Base-by-base conservation (phyloP, 2,329 filamentous ascomycete genomes). In the Diaporthe sp. region DNA sequence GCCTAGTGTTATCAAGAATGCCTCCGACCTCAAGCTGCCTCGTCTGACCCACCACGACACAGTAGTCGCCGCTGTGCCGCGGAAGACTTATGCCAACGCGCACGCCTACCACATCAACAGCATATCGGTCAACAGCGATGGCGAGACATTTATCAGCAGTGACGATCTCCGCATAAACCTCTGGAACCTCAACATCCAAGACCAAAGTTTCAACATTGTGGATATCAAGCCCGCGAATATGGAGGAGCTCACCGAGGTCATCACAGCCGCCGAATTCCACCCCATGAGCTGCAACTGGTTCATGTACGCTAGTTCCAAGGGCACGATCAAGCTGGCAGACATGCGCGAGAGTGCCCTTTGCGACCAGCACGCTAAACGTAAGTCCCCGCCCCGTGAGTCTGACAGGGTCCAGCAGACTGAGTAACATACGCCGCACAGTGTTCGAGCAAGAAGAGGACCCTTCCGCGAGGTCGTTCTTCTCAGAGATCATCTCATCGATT, bases 21-120 rank as follows among this genome's bases (percentile, higher is more conserved):
- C 95, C 55, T 90, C 92, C 78, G 94, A 97, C 78, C 89, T 99
- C 81, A 98, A 98, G 87, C 91, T 99, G 76, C 97, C 97, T 77
- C 94, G 97, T 79, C 92, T 99, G 84, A 98, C 97, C 81, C 96
- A 98, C 82, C 97, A 99, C 83, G 97, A 99, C 84, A 99, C 97
- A 30, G 97, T 99, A 74, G 96, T 99, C 77, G 97, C 97, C 54
- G 97, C 97, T 50, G 96, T 98, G 50, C 97, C 97, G 66, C 93
- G 97, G 80, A 94, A 96, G 85, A 98, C 96, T 52, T 99, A 98
- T 84, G 96, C 97, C 79, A 99, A 99, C 83, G 97, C 97, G 69
- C 97, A 99, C 84, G 97, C 97, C 78, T 99, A 99, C 84, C 97
- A 99, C 86, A 98, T 99, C 90, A 99, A 99, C 88, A 98, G 97